phyloP scores from a whole-genome alignment of 1,284 basidiomycete genomes.

The Cutaneotrichosporon mucoides region DNA sequence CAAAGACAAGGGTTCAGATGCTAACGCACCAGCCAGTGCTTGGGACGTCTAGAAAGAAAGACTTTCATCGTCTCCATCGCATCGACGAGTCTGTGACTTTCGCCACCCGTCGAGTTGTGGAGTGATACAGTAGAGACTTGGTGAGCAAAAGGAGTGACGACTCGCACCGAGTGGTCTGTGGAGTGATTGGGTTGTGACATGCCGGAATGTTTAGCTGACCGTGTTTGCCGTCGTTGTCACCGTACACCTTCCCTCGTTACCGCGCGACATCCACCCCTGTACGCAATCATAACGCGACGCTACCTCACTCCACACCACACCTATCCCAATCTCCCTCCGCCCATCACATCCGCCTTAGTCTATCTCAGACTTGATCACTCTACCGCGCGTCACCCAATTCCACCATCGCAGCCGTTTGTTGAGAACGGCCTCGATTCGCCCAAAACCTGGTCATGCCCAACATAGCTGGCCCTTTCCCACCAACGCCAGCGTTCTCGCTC shows the following conservation, averaged over 20 bases:
- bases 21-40: background rate
- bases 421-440: background rate
- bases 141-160: background rate
- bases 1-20: no score
- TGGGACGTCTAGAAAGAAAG: no score
- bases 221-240: background rate
- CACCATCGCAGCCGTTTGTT: background rate
- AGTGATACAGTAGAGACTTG: no score
- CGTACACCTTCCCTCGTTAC: background rate
- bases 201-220: conserved; percentile 2
- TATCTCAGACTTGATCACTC: no score
- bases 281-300: background rate
- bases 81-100: no score
- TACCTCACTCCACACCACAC: background rate
- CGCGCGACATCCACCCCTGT: background rate
- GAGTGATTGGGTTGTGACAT: background rate
- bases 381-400: background rate
- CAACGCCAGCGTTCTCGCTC: conserved; percentile 2
- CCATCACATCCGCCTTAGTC: background rate
- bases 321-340: background rate
- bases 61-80: no score
- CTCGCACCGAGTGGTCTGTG: background rate
- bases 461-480: background rate
- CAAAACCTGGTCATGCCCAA: conserved; percentile 1
- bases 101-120: no score